Percentiles rank a stretch among this genome's conserved stretches.
These are phyloP conservation scores for Berkeleyomyces rouxiae DNA, from an alignment of 2,329 filamentous ascomycete species.

Conservation along the genomic window DNA sequence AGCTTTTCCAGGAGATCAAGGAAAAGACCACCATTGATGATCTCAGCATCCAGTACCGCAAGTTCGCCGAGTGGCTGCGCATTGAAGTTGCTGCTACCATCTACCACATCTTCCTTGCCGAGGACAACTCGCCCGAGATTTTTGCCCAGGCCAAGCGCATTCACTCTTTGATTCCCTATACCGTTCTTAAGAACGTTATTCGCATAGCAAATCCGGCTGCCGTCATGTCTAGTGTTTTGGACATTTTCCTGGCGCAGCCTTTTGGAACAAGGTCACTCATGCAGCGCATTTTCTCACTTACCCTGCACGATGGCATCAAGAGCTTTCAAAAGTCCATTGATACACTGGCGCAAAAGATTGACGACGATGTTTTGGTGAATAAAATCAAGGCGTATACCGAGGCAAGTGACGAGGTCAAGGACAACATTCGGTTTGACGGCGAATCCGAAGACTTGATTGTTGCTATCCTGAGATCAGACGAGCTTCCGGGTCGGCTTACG, in stretches of 20 bases:
- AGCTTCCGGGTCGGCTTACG: constrained; percentile 55
- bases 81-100: constrained; percentile 95
- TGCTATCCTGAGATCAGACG: constrained; percentile 56
- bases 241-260: constrained; percentile 89
- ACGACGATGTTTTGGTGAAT: constrained; percentile 59
- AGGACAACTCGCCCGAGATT: constrained; percentile 92
- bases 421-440: constrained; percentile 57
- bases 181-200: constrained; percentile 89
- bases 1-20: constrained; percentile 82
- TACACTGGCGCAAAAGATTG: constrained; percentile 56
- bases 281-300: constrained; percentile 86
- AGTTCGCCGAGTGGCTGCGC: constrained; percentile 94
- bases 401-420: constrained; percentile 58
- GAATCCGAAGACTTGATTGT: constrained; percentile 62
- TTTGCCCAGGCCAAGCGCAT: constrained; percentile 90
- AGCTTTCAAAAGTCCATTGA: constrained; percentile 80
- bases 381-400: constrained; percentile 73
- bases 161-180: constrained; percentile 87
- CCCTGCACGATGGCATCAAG: constrained; percentile 76
- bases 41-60: constrained; percentile 86
- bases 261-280: constrained; percentile 80
- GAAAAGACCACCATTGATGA: constrained; percentile 77
- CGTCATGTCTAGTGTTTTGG: constrained; percentile 89
- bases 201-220: constrained; percentile 89
- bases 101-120: constrained; percentile 91